Percentiles rank a stretch among this genome's conserved stretches.
Conservation (phyloP, 1,284 basidiomycete genomes). For the Rhodotorula sp. region DNA sequence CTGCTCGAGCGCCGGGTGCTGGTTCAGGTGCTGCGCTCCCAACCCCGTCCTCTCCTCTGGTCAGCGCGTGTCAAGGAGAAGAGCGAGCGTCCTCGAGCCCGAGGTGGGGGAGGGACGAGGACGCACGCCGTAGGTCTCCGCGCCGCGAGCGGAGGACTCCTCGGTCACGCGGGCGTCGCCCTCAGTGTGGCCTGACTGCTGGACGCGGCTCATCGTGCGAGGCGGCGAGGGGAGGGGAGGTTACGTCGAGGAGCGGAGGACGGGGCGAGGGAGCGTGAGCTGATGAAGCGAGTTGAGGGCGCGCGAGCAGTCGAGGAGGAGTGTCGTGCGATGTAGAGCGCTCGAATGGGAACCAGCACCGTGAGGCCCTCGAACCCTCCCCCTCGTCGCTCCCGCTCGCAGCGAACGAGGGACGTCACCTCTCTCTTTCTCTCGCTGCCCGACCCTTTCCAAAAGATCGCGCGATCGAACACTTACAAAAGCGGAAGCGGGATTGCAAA, state of each 20-base stretch:
- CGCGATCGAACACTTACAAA: not conserved
- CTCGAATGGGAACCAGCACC: no score
- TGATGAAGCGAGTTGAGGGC: not conserved
- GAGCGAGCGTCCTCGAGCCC: not conserved
- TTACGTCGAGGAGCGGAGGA: not conserved
- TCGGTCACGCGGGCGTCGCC: constrained; percentile 30
- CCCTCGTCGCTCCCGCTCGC: no score
- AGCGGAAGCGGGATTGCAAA: not conserved
- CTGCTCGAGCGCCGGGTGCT: constrained; percentile 9
- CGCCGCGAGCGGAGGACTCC: constrained; percentile 25
- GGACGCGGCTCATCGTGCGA: not conserved
- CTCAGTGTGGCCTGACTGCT: constrained; percentile 11
- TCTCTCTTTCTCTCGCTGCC: not conserved
- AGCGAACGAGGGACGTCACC: not conserved
- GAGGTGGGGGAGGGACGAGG: not conserved
- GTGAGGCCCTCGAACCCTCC: no score
- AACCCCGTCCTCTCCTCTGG: no score
- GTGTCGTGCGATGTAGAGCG: not conserved
- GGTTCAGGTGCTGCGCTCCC: constrained; percentile 52
- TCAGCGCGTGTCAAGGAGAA: not conserved
- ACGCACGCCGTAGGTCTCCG: constrained; percentile 34
- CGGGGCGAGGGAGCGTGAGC: not conserved
- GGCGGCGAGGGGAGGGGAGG: not conserved
- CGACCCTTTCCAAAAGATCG: not conserved
- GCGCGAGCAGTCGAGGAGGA: no score